A percentile compares a stretch with the other conserved stretches of the same genome.
phyloP scores from a whole-genome alignment of 768 basidiomycete species.

The Boletus tylopilopsis region DNA sequence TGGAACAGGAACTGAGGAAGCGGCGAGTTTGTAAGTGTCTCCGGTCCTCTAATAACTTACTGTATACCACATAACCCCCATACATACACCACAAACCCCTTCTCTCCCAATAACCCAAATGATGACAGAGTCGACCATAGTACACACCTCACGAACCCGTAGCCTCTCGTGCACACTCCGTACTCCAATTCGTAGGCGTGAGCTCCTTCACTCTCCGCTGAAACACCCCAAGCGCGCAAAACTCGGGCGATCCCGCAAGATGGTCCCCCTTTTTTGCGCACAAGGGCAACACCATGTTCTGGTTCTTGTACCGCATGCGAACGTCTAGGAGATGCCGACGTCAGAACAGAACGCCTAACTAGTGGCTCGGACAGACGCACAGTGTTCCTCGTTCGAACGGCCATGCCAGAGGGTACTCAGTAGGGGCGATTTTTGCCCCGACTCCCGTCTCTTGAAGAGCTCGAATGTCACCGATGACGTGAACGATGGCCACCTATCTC shows the following conservation, averaged over 20 bases:
- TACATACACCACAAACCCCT: no score
- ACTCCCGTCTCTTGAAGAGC: constrained; percentile 47
- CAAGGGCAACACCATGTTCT: constrained; percentile 55
- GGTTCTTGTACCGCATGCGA: constrained; percentile 77
- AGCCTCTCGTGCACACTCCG: constrained; percentile 48
- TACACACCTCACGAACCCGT: neutral
- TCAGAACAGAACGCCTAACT: no score
- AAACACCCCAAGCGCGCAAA: constrained; percentile 69
- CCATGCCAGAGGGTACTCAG: constrained; percentile 38
- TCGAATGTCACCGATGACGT: constrained; percentile 73
- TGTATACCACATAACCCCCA: no score
- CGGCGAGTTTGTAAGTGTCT: no score
- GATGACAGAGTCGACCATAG: no score
- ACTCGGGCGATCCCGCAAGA: constrained; percentile 64
- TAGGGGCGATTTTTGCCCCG: constrained; percentile 38
- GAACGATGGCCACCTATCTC: constrained; percentile 64
- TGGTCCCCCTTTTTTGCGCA: constrained; percentile 68
- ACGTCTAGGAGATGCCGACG: no score
- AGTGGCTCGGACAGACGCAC: constrained; percentile 33
- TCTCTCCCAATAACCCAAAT: no score
- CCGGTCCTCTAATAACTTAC: no score
- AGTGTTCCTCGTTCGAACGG: constrained; percentile 36
- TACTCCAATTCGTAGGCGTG: constrained; percentile 62
- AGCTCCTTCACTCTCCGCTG: constrained; percentile 56
- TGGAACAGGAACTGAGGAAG: no score